These are phyloP conservation scores for Populus euphratica DNA, from an alignment of 345 rosid genomes.

Conservation along the genomic window DNA sequence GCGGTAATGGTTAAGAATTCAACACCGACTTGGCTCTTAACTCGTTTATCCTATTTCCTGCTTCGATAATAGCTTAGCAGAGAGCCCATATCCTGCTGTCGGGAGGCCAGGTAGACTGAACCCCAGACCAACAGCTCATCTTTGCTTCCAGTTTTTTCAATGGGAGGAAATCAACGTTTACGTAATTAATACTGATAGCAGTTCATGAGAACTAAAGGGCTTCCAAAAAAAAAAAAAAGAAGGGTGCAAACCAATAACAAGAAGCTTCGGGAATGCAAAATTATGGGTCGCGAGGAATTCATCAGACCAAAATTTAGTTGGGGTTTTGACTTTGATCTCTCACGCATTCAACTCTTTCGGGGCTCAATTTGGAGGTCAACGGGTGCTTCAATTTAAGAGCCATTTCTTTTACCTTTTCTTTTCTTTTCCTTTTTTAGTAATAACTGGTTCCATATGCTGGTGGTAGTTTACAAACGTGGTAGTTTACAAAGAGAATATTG, in stretches of 20 bases:
- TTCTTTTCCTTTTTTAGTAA: neutral
- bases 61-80: neutral
- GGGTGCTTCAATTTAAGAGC: neutral
- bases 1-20: neutral
- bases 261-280: neutral
- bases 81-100: neutral
- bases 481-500: neutral
- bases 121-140: neutral
- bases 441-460: neutral
- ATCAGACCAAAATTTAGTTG: neutral
- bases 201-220: neutral
- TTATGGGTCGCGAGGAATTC: neutral
- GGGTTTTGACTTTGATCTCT: neutral
- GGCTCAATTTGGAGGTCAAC: neutral
- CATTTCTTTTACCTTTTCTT: neutral
- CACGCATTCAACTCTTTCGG: neutral
- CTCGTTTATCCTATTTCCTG: no score
- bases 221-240: neutral
- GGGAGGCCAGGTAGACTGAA: neutral
- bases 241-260: neutral
- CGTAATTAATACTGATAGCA: neutral
- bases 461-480: neutral
- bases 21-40: neutral
- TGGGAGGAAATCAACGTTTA: neutral
- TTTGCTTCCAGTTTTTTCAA: neutral